Evolutionary conservation across 1,139 yeast species (phyloP), one percentile per base, ranked within the genome.

Genomic region (Saccharomycopsis crataegensis): DNA sequence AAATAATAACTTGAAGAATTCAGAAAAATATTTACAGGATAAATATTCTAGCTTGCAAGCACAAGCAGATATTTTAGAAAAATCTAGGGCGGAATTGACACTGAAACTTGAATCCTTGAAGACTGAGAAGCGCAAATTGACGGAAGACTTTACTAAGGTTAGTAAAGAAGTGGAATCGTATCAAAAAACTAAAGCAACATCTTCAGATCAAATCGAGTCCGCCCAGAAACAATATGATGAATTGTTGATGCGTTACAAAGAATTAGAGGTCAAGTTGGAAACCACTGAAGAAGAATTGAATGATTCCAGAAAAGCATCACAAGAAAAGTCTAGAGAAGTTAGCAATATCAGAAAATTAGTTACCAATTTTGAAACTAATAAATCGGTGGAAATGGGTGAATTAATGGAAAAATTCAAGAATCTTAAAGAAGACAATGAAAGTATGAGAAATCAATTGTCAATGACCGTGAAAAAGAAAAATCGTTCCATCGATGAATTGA

Each of bases 171-270:
- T 68, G 40, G 65, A 65, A 16, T 62, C 64, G 14, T 61, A 74
- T 14, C 63, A 65, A 45, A 62, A 60, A 28, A 48, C 68, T 42
- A 67, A 69, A 51, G 62, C 62, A 49, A 52, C 61, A 4, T 76
- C 86, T 0, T 73, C 71, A 32, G 80, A 79, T 40, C 83, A 83
- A 57, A 73, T 79, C 14, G 87, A 82, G 57, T 64, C 79, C 0
- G 69, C 81, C 56, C 82, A 79, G 60, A 83, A 82, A 59, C 95
- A 90, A 65, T 79, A 83, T 55, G 96, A 90, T 49, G 98, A 91
- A 63, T 68, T 89, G 51, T 67, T 75, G 6, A 78, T 85, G 77
- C 80, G 85, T 53, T 69, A 83, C 38, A 79, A 79, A 58, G 98
- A 91, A 61, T 73, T 82, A 3, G 74, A 75, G 38, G 73, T 74